These are phyloP conservation scores for Boletales sp. DNA, from an alignment of 768 basidiomycete species.

Conservation along the genomic window DNA sequence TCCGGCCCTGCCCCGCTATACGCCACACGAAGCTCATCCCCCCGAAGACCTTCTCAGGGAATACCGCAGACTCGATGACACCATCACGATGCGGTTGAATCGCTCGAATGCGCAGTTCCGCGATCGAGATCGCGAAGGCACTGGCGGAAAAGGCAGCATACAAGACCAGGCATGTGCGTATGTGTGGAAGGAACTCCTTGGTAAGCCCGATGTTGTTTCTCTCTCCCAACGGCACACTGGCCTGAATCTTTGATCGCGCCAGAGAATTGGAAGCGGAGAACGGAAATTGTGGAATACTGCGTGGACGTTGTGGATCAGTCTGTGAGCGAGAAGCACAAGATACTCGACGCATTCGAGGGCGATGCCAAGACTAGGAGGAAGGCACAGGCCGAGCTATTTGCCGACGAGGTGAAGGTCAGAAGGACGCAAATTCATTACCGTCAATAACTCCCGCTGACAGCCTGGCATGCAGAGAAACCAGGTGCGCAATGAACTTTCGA, in stretches of 20 bases:
- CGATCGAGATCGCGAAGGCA: slow-evolving; percentile 59
- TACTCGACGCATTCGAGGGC: slow-evolving; percentile 39
- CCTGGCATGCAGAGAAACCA: slow-evolving; percentile 55
- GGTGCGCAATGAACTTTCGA: slow-evolving; percentile 67
- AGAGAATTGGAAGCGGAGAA: slow-evolving; percentile 72
- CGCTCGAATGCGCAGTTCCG: slow-evolving; percentile 72
- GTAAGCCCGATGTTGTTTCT: slow-evolving; percentile 40
- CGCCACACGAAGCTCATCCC: slow-evolving; percentile 13
- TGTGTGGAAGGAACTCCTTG: slow-evolving; percentile 76
- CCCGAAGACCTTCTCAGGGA: slow-evolving; percentile 72
- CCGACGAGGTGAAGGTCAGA: slow-evolving; percentile 69
- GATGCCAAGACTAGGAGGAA: slow-evolving; percentile 47
- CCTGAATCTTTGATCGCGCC: slow-evolving; percentile 12
- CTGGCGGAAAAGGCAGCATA: slow-evolving; percentile 44
- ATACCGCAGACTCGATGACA: slow-evolving; percentile 77
- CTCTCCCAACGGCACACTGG: slow-evolving; percentile 16
- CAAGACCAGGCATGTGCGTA: slow-evolving; percentile 75
- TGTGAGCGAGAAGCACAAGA: slow-evolving; percentile 50
- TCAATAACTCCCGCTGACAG: slow-evolving; percentile 27
- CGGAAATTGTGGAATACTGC: slow-evolving; percentile 74
- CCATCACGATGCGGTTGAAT: slow-evolving; percentile 77
- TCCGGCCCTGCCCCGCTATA: slow-evolving; percentile 1
- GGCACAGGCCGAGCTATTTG: slow-evolving; percentile 55
- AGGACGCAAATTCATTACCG: slow-evolving; percentile 25
- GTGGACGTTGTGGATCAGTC: slow-evolving; percentile 65